Conservation (phyloP, 2,329 filamentous ascomycete genomes). For the Onygena corvina region DNA sequence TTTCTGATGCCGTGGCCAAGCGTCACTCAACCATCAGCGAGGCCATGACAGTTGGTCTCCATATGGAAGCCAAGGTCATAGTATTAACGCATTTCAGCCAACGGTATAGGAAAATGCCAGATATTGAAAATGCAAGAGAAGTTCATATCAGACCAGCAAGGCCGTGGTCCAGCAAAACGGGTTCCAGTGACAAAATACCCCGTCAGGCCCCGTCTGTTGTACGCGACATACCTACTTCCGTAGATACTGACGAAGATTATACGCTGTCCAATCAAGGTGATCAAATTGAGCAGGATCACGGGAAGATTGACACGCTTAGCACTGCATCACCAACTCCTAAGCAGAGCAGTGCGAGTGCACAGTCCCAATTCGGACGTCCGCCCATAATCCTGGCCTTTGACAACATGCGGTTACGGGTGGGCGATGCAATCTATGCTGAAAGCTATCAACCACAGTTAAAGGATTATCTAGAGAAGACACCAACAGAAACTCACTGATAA, state of each 20-base stretch:
- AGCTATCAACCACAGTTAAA: constrained; percentile 46
- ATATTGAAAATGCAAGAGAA: constrained; percentile 5
- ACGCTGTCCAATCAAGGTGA: background rate
- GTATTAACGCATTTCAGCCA: constrained; percentile 93
- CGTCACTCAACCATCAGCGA: constrained; percentile 82
- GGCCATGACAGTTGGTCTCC: constrained; percentile 61
- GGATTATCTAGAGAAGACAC: constrained; percentile 33
- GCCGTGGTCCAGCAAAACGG: background rate
- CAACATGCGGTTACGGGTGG: constrained; percentile 50
- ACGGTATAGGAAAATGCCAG: constrained; percentile 61
- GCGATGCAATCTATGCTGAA: constrained; percentile 47
- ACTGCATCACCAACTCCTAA: too few species aligned
- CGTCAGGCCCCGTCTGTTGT: constrained; percentile 5
- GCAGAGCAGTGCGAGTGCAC: too few species aligned
- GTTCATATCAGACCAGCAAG: background rate
- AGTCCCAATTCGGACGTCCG: too few species aligned
- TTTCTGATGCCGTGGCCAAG: constrained; percentile 68
- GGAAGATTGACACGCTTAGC: background rate
- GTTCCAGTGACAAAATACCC: background rate
- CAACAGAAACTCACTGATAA: background rate
- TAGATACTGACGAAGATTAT: constrained; percentile 1
- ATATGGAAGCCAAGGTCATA: constrained; percentile 68
- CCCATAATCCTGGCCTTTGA: constrained; percentile 51
- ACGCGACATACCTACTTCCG: constrained; percentile 13
- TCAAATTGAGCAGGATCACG: background rate